Conservation (phyloP, 176 grass and related monocot genomes). For the Coix lacrymajobi region DNA sequence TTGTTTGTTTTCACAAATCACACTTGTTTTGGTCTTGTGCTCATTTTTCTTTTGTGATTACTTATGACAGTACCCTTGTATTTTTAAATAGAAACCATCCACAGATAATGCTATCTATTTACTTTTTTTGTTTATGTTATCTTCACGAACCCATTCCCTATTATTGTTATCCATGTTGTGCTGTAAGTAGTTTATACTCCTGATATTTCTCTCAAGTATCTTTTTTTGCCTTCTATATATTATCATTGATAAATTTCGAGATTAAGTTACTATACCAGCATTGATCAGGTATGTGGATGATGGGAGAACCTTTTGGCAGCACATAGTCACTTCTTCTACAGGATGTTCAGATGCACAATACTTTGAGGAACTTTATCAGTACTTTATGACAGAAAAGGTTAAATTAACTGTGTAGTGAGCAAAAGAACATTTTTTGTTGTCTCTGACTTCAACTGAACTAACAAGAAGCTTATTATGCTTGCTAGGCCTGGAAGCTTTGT, state of each 20-base stretch:
- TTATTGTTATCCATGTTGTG: neutral
- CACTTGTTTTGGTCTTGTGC: neutral
- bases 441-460: neutral
- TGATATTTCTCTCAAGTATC: neutral
- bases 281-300: slow-evolving; percentile 73
- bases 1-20: neutral
- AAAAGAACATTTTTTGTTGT: neutral
- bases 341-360: slow-evolving; percentile 70
- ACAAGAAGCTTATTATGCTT: slow-evolving; percentile 31
- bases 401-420: neutral
- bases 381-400: slow-evolving; percentile 80
- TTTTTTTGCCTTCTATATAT: neutral
- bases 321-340: slow-evolving; percentile 75
- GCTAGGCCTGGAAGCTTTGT: slow-evolving; percentile 70
- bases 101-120: neutral
- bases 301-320: slow-evolving; percentile 75
- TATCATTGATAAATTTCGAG: neutral
- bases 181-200: neutral
- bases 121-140: neutral
- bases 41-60: neutral
- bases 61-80: neutral
- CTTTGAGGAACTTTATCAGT: slow-evolving; percentile 87
- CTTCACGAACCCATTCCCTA: neutral
- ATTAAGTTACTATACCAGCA: slow-evolving; percentile 5
- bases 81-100: neutral